Evolutionary conservation across 371 early-diverging fungal species (phyloP).

Genomic region (Circinella umbellata): DNA sequence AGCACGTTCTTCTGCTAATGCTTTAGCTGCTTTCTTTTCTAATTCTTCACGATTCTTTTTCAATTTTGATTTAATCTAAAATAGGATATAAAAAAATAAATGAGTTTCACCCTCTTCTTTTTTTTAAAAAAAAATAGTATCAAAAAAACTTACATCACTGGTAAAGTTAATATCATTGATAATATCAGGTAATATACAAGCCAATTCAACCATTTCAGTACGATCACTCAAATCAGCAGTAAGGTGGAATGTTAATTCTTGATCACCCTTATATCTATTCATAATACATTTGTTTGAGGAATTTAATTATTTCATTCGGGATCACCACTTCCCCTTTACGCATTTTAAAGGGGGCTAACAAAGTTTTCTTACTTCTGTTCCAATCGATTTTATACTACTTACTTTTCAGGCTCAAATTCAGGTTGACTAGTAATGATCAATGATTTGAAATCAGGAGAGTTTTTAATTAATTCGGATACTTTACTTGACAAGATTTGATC

Average conservation of each 20-base stretch:
- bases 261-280: slow-evolving; percentile 31
- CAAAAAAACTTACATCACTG: slow-evolving; percentile 34
- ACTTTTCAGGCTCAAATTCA: slow-evolving; percentile 51
- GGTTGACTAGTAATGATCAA: slow-evolving; percentile 51
- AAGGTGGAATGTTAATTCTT: slow-evolving; percentile 15
- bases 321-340: neutral
- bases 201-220: slow-evolving; percentile 30
- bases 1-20: slow-evolving; percentile 51
- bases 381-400: neutral
- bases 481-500: slow-evolving; percentile 39
- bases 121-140: neutral
- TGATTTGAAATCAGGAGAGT: slow-evolving; percentile 41
- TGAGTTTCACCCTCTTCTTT: neutral
- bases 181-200: slow-evolving; percentile 42
- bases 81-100: neutral
- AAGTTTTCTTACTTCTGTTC: slow-evolving; percentile 13
- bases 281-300: neutral
- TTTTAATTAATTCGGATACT: slow-evolving; percentile 41
- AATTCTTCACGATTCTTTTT: slow-evolving; percentile 53
- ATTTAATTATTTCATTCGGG: neutral
- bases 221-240: slow-evolving; percentile 10
- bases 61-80: slow-evolving; percentile 36
- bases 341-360: slow-evolving; percentile 14
- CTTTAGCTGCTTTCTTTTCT: slow-evolving; percentile 54
- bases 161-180: slow-evolving; percentile 27